These are phyloP conservation scores for Acorus gramineus DNA, from an alignment of 106 monocot species.

Conservation along the genomic window DNA sequence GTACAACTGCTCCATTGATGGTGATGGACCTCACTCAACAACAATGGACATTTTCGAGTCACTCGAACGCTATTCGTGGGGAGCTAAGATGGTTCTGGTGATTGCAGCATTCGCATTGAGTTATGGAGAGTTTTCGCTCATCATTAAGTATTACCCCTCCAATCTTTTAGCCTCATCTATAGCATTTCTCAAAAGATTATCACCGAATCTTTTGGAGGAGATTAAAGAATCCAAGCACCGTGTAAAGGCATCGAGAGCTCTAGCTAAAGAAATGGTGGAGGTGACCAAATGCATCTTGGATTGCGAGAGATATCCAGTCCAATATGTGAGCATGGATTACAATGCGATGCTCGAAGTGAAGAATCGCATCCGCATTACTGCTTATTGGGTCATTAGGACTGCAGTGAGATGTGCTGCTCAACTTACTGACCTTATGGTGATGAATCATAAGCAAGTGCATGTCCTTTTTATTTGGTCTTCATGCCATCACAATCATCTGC, in stretches of 20 bases:
- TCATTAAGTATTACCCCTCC: constrained; percentile 2
- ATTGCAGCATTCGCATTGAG: constrained; percentile 18
- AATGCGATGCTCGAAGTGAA: constrained; percentile 13
- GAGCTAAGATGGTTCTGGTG: constrained; percentile 15
- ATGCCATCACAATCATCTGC: background rate
- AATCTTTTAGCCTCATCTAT: constrained; percentile 26
- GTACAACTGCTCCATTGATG: background rate
- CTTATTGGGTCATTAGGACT: constrained; percentile 36
- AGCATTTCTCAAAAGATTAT: constrained; percentile 11
- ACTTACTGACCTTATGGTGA: constrained; percentile 5
- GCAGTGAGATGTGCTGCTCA: constrained; percentile 25
- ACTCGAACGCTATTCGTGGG: constrained; percentile 12
- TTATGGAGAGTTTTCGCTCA: constrained; percentile 22
- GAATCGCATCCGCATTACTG: constrained; percentile 15
- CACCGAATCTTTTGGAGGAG: background rate
- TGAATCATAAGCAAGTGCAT: constrained; percentile 17
- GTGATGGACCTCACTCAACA: background rate
- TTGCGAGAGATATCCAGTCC: constrained; percentile 19
- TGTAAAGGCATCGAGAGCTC: constrained; percentile 11
- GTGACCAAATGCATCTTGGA: constrained; percentile 21
- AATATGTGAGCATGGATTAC: constrained; percentile 11
- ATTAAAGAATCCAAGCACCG: background rate
- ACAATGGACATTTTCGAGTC: constrained; percentile 13
- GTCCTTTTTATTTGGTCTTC: constrained; percentile 3
- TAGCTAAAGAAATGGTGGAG: constrained; percentile 20